Percentiles rank a stretch among this genome's conserved stretches.
phyloP scores from a whole-genome alignment of 371 early-diverging fungal genomes.

The Aphelidium insulamus region DNA sequence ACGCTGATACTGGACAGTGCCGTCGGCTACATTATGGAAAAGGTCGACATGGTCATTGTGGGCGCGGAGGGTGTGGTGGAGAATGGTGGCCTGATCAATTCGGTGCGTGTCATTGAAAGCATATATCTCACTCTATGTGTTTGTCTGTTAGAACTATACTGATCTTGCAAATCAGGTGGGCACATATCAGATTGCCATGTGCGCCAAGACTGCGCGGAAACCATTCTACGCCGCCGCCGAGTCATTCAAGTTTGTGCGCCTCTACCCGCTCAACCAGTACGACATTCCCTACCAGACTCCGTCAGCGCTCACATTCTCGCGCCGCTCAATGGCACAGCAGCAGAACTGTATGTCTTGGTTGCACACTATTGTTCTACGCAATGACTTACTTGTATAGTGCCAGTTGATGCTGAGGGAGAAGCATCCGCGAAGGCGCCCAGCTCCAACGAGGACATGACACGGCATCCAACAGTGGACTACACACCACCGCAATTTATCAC shows the following conservation, averaged over 20 bases:
- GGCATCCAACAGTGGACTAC: slow-evolving; percentile 74
- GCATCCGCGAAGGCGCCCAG: too few relatives aligned
- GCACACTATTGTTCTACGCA: too few relatives aligned
- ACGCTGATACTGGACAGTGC: slow-evolving; percentile 75
- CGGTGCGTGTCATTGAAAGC: slow-evolving; percentile 19
- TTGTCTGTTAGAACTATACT: not conserved
- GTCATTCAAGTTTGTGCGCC: slow-evolving; percentile 88
- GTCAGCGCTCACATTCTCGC: slow-evolving; percentile 34
- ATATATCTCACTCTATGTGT: not conserved
- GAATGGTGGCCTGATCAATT: slow-evolving; percentile 91
- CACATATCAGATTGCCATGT: slow-evolving; percentile 78
- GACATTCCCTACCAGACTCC: slow-evolving; percentile 46
- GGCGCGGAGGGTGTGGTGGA: slow-evolving; percentile 95
- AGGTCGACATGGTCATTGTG: slow-evolving; percentile 80
- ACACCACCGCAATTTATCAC: slow-evolving; percentile 85
- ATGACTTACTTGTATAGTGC: too few relatives aligned
- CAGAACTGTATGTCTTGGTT: too few relatives aligned
- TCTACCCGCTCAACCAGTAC: slow-evolving; percentile 66
- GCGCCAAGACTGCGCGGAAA: slow-evolving; percentile 74
- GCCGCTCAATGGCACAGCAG: too few relatives aligned
- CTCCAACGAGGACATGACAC: slow-evolving; percentile 10
- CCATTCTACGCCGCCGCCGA: slow-evolving; percentile 91
- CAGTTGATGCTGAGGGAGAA: too few relatives aligned
- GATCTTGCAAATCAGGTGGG: slow-evolving; percentile 26
- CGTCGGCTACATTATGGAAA: slow-evolving; percentile 78